Percentiles rank a stretch among this genome's conserved stretches.
These are phyloP conservation scores for Penicillium sp. DNA, from an alignment of 2,329 filamentous ascomycete species.

Conservation along the genomic window DNA sequence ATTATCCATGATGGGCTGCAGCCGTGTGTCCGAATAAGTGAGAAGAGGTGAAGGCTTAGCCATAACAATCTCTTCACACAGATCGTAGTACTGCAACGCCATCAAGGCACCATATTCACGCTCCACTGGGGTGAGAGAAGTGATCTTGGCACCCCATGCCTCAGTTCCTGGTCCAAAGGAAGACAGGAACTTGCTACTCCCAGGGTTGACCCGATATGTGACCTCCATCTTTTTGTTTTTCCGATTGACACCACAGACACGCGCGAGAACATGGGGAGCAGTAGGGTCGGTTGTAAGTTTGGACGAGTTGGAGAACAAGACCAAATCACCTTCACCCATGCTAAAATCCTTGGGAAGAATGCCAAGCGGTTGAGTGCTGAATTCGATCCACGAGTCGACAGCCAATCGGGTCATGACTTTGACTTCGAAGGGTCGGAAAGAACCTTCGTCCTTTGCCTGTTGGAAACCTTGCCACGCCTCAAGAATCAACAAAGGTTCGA, in stretches of 20 bases:
- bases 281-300: constrained; percentile 65
- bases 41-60: constrained; percentile 88
- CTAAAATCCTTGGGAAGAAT: constrained; percentile 67
- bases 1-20: constrained; percentile 67
- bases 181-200: constrained; percentile 57
- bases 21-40: constrained; percentile 70
- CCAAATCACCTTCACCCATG: constrained; percentile 80
- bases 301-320: constrained; percentile 73
- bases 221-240: constrained; percentile 84
- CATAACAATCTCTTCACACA: constrained; percentile 86
- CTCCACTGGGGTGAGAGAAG: constrained; percentile 91
- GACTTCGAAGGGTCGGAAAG: constrained; percentile 76
- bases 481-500: constrained; percentile 82
- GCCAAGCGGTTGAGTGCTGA: constrained; percentile 77
- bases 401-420: constrained; percentile 84
- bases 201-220: constrained; percentile 75
- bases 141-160: constrained; percentile 76
- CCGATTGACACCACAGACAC: constrained; percentile 74
- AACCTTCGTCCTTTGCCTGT: constrained; percentile 82
- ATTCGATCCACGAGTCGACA: constrained; percentile 89
- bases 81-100: constrained; percentile 90
- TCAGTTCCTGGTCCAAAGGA: constrained; percentile 67
- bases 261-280: constrained; percentile 78
- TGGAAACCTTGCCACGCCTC: constrained; percentile 97
- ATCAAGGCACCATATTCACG: constrained; percentile 90